These are phyloP conservation scores for Hypoxylon sp. DNA, from an alignment of 2,329 filamentous ascomycete genomes.

Conservation along the genomic window DNA sequence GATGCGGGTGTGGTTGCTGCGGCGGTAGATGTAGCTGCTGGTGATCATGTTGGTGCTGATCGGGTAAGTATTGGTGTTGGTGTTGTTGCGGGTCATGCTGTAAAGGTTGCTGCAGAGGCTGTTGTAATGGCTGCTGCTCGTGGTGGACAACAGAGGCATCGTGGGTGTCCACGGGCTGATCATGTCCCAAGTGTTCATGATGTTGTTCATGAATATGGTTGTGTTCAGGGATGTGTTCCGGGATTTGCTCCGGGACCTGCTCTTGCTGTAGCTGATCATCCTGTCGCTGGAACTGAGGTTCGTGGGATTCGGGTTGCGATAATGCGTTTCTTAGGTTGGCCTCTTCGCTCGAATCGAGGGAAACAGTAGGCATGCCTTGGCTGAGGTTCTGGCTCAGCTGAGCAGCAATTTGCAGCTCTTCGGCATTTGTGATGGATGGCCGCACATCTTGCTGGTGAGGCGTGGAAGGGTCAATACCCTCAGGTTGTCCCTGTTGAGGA, in stretches of 20 bases:
- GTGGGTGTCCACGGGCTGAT: slow-evolving; percentile 32
- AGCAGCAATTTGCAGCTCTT: slow-evolving; percentile 71
- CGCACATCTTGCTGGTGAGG: slow-evolving; percentile 61
- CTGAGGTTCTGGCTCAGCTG: slow-evolving; percentile 70
- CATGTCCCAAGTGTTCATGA: slow-evolving; percentile 34
- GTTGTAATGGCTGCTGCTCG: slow-evolving; percentile 34
- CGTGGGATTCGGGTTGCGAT: slow-evolving; percentile 57
- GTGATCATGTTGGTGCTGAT: slow-evolving; percentile 46
- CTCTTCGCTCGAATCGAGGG: slow-evolving; percentile 62
- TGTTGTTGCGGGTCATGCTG: slow-evolving; percentile 34
- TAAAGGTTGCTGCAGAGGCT: not conserved
- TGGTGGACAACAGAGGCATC: slow-evolving; percentile 49
- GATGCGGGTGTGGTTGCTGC: slow-evolving; percentile 53
- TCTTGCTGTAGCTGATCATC: slow-evolving; percentile 19
- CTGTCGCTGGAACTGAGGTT: slow-evolving; percentile 36
- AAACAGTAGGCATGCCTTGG: slow-evolving; percentile 63
- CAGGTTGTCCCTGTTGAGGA: slow-evolving; percentile 50
- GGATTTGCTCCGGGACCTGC: slow-evolving; percentile 36
- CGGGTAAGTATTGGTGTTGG: slow-evolving; percentile 39
- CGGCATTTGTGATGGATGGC: slow-evolving; percentile 61
- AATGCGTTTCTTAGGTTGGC: slow-evolving; percentile 61
- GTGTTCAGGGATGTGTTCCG: slow-evolving; percentile 22
- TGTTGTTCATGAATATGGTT: slow-evolving; percentile 38
- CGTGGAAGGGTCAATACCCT: slow-evolving; percentile 55
- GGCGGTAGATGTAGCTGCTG: slow-evolving; percentile 48